Evolutionary conservation across 352 stramenopile genomes (phyloP).

Genomic region (Pythium chondricola): DNA sequence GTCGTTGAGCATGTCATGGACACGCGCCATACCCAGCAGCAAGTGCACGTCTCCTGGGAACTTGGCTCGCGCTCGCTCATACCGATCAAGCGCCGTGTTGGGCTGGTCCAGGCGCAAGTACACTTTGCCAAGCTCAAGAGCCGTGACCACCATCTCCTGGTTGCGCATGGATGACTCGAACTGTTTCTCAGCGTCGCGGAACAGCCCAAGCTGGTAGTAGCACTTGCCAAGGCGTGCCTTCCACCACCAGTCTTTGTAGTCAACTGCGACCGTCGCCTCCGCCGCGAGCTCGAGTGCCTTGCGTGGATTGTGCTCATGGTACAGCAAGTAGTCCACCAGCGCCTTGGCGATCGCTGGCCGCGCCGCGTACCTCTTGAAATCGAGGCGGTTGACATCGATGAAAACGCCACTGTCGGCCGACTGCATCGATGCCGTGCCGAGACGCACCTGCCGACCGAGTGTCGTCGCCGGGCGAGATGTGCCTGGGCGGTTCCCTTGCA

Average conservation of each 20-base stretch:
- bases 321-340: constrained; percentile 89
- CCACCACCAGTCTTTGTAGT: constrained; percentile 95
- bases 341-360: constrained; percentile 81
- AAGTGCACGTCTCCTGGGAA: constrained; percentile 82
- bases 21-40: constrained; percentile 77
- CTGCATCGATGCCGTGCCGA: constrained; percentile 90
- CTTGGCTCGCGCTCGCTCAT: constrained; percentile 53
- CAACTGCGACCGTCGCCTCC: constrained; percentile 79
- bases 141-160: constrained; percentile 87
- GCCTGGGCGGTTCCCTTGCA: constrained; percentile 67
- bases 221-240: constrained; percentile 92
- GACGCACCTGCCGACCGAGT: constrained; percentile 84
- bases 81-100: constrained; percentile 87
- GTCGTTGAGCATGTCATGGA: constrained; percentile 92
- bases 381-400: constrained; percentile 87
- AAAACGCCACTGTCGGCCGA: constrained; percentile 61
- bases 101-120: constrained; percentile 92
- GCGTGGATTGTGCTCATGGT: constrained; percentile 89
- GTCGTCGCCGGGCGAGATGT: constrained; percentile 86
- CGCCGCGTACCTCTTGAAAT: constrained; percentile 87
- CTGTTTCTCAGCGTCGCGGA: constrained; percentile 91
- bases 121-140: constrained; percentile 92
- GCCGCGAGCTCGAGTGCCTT: constrained; percentile 90
- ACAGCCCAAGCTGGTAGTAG: constrained; percentile 92
- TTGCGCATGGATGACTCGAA: constrained; percentile 85